phyloP scores from a whole-genome alignment of 2,329 filamentous ascomycete species.

The Colletotrichum karsti region DNA sequence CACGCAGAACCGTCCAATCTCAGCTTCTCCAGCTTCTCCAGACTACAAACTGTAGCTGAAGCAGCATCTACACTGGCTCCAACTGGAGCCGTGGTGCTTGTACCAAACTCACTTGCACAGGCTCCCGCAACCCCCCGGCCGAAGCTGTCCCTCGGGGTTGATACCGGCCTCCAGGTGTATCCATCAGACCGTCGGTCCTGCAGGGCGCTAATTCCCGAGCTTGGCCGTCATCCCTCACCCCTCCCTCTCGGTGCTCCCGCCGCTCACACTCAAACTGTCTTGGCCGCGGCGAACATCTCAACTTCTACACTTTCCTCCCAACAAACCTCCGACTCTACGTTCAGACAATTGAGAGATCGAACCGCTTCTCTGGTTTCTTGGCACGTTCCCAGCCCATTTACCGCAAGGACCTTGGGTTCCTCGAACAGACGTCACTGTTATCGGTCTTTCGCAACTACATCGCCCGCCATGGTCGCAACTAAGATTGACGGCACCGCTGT shows the following conservation, averaged over 20 bases:
- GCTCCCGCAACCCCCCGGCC: not conserved
- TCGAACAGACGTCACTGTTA: not conserved
- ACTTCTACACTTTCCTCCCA: not conserved
- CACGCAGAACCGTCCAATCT: not conserved
- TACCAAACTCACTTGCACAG: not conserved
- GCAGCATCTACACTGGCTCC: not conserved
- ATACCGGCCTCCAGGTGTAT: constrained; percentile 1
- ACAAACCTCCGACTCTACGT: not conserved
- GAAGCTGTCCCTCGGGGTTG: constrained; percentile 11
- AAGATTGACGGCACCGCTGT: constrained; percentile 98
- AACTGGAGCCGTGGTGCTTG: not conserved
- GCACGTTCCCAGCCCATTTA: constrained; percentile 3
- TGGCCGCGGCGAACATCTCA: constrained; percentile 9
- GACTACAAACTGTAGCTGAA: not conserved
- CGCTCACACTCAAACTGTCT: constrained; percentile 19
- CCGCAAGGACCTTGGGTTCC: constrained; percentile 18
- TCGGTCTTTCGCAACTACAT: constrained; percentile 54
- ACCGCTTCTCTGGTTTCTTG: constrained; percentile 7
- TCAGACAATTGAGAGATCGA: constrained; percentile 15
- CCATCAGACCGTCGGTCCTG: constrained; percentile 22
- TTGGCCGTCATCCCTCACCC: constrained; percentile 14
- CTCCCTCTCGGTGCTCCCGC: constrained; percentile 21
- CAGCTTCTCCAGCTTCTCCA: not conserved
- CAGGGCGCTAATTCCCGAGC: constrained; percentile 20
- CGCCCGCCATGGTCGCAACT: constrained; percentile 78